Base-by-base conservation (phyloP, 2,329 filamentous ascomycete genomes). In the Pyrenophora teres region DNA sequence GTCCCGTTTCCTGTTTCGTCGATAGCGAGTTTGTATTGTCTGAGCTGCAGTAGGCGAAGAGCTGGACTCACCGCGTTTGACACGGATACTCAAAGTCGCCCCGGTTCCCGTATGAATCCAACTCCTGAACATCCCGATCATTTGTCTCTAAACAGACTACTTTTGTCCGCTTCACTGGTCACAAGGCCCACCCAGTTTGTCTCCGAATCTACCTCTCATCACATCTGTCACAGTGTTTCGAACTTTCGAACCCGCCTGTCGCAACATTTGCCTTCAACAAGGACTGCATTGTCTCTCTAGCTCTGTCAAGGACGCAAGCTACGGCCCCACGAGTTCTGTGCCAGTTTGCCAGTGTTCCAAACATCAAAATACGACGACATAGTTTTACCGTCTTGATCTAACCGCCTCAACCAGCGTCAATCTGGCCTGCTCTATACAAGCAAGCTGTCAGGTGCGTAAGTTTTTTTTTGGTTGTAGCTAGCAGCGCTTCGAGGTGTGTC, bases 101-200 rank as follows among this genome's bases (percentile, higher is more conserved):
- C 62, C 64, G 60, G 63, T 69, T 61, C 69, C 69, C 69, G 70
- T 59, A 72, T 72, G 70, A 72, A 70, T 72, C 69, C 57, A 62
- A 50, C 60, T 64, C 59, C 61, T 63, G 60, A 69, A 62, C 54
- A 71, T 57, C 60, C 57, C 56, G 53, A 62, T 67, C 61, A 62
- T 63, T 65, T 70, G 66, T 71, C 67, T 71, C 60, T 68, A 60
- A 54, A 62, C 56, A 60, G 60, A 18, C 64, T 62, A 60, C 58
- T 61, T 60, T 54, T 58, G 56, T 63, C 59, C 53, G 45, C 55
- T 60, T 57, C 56, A 27, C 55, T 60, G 62, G 68, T 69, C 63
- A 69, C 68, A 68, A 65, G 69, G 45, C 51, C 63, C 48, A 57
- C 62, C 59, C 54, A 54, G 52, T 57, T 57, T 59, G 45, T 59